Percentiles rank a stretch among this genome's conserved stretches.
These are phyloP conservation scores for Lactifluus volemus DNA, from an alignment of 768 basidiomycete species.

Conservation along the genomic window DNA sequence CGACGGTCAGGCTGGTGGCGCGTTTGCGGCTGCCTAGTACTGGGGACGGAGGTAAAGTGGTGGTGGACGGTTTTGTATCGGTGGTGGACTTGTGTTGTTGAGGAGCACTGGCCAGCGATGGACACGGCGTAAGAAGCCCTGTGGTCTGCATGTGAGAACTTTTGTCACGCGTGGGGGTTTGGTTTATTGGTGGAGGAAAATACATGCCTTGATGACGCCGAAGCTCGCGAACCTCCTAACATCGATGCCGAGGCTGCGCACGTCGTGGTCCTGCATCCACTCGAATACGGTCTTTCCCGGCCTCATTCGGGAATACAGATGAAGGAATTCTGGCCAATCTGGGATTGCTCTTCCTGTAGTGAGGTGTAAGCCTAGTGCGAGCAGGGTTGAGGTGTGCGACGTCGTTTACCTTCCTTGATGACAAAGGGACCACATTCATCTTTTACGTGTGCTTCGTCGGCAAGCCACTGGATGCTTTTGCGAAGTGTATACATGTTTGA, in stretches of 20 bases:
- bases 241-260: slow-evolving; percentile 73
- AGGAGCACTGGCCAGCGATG: slow-evolving; percentile 87
- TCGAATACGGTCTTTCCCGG: slow-evolving; percentile 76
- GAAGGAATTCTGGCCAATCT: slow-evolving; percentile 82
- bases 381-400: background rate
- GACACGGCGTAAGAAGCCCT: slow-evolving; percentile 89
- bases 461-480: slow-evolving; percentile 81
- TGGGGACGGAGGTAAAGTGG: slow-evolving; percentile 16
- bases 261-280: slow-evolving; percentile 77
- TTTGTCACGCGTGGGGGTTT: background rate
- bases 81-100: slow-evolving; percentile 11
- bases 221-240: slow-evolving; percentile 93
- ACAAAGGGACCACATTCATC: slow-evolving; percentile 92
- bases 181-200: background rate
- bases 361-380: background rate
- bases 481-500: slow-evolving; percentile 95
- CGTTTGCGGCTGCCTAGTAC: slow-evolving; percentile 14
- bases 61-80: background rate
- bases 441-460: slow-evolving; percentile 73
- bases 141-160: background rate
- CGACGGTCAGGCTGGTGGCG: slow-evolving; percentile 14
- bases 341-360: slow-evolving; percentile 47
- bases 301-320: slow-evolving; percentile 78
- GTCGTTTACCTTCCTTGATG: slow-evolving; percentile 53
- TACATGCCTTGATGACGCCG: slow-evolving; percentile 83